These are phyloP conservation scores for Moricandia arvensis DNA, from an alignment of 345 rosid species.

Conservation along the genomic window DNA sequence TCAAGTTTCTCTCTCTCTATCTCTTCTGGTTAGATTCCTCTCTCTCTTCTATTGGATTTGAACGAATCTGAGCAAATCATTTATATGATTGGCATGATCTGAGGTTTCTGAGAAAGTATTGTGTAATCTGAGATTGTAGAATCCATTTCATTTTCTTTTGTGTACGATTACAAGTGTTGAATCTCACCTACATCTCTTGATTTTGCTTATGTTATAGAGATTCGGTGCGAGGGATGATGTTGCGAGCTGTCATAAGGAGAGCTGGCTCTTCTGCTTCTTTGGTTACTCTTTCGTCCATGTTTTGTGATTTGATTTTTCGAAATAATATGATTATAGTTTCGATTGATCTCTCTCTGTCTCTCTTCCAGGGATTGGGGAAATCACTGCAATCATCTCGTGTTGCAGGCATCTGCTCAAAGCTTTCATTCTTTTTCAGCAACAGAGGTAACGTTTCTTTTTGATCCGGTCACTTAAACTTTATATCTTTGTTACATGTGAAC, in stretches of 20 bases:
- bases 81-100: constrained; percentile 7
- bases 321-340: background rate
- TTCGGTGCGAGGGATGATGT: constrained; percentile 45
- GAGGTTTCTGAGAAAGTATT: background rate
- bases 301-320: background rate
- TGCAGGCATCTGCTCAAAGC: constrained; percentile 40
- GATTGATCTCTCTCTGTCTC: constrained; percentile 12
- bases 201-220: constrained; percentile 14
- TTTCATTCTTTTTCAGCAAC: constrained; percentile 44
- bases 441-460: constrained; percentile 40
- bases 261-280: constrained; percentile 47
- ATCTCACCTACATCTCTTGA: constrained; percentile 23
- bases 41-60: background rate
- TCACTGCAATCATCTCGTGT: constrained; percentile 43
- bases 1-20: constrained; percentile 22
- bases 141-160: background rate
- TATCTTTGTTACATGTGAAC: background rate
- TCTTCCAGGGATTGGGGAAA: constrained; percentile 45
- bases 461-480: background rate
- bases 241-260: constrained; percentile 46
- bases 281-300: constrained; percentile 33
- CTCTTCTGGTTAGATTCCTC: constrained; percentile 20
- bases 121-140: background rate
- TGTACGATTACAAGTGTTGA: background rate
- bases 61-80: constrained; percentile 18